These are phyloP conservation scores for Solanum hybrid DNA, from an alignment of 305 asterid species.

Conservation along the genomic window DNA sequence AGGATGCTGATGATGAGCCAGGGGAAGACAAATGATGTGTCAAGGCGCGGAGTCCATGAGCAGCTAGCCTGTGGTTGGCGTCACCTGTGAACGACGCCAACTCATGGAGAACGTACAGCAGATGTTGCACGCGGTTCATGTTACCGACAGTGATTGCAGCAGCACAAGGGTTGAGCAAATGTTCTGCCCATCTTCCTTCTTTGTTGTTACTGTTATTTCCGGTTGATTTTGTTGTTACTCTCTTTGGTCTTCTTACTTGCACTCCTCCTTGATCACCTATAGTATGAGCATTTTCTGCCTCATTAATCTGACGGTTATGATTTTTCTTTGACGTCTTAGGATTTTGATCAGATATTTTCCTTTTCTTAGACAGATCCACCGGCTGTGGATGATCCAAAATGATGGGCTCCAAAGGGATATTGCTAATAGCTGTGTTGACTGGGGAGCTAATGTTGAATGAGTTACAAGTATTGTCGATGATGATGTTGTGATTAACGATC, in stretches of 20 bases:
- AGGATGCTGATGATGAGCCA: constrained; percentile 7
- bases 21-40: constrained; percentile 49
- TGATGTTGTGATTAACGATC: not conserved
- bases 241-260: constrained; percentile 28
- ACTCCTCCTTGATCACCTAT: constrained; percentile 8
- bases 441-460: not conserved
- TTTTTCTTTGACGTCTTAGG: constrained; percentile 20
- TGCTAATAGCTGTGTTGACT: not conserved
- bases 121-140: constrained; percentile 61
- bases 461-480: not conserved
- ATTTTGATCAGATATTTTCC: constrained; percentile 30
- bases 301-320: constrained; percentile 11
- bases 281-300: constrained; percentile 9
- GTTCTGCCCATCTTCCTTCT: constrained; percentile 90
- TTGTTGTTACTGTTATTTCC: constrained; percentile 28
- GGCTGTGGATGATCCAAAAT: not conserved
- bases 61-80: constrained; percentile 69
- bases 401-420: not conserved
- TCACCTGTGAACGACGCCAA: constrained; percentile 61
- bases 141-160: constrained; percentile 59
- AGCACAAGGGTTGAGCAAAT: constrained; percentile 82
- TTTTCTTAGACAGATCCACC: constrained; percentile 30
- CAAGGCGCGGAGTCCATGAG: constrained; percentile 66
- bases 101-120: constrained; percentile 58
- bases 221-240: constrained; percentile 14